phyloP scores from a whole-genome alignment of 352 stramenopile genomes.

The Plasmopara halstedii region DNA sequence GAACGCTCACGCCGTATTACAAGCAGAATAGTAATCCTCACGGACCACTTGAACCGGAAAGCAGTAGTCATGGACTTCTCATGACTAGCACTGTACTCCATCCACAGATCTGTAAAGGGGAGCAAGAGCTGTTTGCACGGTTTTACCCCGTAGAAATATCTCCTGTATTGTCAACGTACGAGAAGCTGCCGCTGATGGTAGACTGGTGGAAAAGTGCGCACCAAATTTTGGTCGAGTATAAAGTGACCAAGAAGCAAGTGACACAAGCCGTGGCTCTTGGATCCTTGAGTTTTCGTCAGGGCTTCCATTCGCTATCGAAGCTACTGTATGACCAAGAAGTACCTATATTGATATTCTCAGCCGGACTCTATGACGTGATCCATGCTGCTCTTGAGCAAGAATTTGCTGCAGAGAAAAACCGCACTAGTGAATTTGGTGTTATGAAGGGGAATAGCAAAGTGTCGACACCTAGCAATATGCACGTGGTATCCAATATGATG shows the following conservation, averaged over 20 bases:
- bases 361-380: slow-evolving; percentile 50
- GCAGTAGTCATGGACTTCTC: slow-evolving; percentile 24
- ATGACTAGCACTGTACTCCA: slow-evolving; percentile 22
- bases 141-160: slow-evolving; percentile 72
- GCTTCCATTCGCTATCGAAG: slow-evolving; percentile 40
- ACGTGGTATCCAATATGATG: slow-evolving; percentile 79
- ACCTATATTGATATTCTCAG: slow-evolving; percentile 59
- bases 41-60: slow-evolving; percentile 16
- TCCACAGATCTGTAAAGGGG: slow-evolving; percentile 14
- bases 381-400: slow-evolving; percentile 39
- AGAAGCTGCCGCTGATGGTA: slow-evolving; percentile 67
- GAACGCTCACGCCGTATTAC: slow-evolving; percentile 55
- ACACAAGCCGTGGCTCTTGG: slow-evolving; percentile 23
- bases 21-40: slow-evolving; percentile 12
- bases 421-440: slow-evolving; percentile 2
- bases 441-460: not conserved
- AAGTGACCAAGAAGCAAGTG: slow-evolving; percentile 37
- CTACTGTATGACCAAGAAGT: slow-evolving; percentile 30
- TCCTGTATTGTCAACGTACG: slow-evolving; percentile 32
- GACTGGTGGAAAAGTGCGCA: slow-evolving; percentile 49
- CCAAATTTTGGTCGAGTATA: slow-evolving; percentile 41
- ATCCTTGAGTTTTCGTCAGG: slow-evolving; percentile 32
- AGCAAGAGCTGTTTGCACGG: slow-evolving; percentile 44
- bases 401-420: slow-evolving; percentile 20
- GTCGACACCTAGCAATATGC: slow-evolving; percentile 41